Evolutionary conservation across 805 yeast genomes (phyloP), one percentile per base, ranked within the genome.

Genomic region (Sungouiella thailandica): DNA sequence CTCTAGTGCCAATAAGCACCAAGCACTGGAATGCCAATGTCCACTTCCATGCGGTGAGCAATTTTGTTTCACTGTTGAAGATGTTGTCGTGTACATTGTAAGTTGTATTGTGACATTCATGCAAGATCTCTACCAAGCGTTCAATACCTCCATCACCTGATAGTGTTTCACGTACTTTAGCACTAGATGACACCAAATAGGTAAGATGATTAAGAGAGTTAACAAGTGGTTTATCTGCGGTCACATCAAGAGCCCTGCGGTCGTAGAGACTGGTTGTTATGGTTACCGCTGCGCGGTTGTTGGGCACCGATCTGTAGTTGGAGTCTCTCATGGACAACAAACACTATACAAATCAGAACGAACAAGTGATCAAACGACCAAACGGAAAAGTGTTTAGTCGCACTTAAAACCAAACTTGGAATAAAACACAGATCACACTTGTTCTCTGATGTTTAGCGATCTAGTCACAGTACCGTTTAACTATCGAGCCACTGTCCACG

Each of bases 1-100:
- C 98, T 46, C 97, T 72, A 1, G 97, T 88, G 10, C 97, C 96
- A 13, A 90, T 78, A 36, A 87, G 71, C 1, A 90, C 95, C 36
- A 90, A 64, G 55, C 97, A 89, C 63, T 90, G 98, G 52, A 93
- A 79, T 0, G 97, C 85, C 35, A 90, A 64, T 5, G 95, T 85
- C 98, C 98, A 90, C 62, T 90, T 90, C 96, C 96, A 90, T 0
- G 95, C 89, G n/a, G 83, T 68, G 43, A 86, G 66, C 17, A 79
- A 72, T 39, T 63, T 67, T 41, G 53, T 58, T 37, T 67, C 72
- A 31, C 57, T 52, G 40, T 58, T 60, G 41, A 59, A 55, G 19
- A 59, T 54, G 37, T 47, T 55, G 32, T 60, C 67, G 29, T 36
- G 46, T 22, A 50, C 37, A 39, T 50, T 55, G 39, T 49, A 57